Evolutionary conservation across 2,329 filamentous ascomycete genomes (phyloP), one percentile per base, ranked within the genome.

Genomic region (Xylariaceae sp.): DNA sequence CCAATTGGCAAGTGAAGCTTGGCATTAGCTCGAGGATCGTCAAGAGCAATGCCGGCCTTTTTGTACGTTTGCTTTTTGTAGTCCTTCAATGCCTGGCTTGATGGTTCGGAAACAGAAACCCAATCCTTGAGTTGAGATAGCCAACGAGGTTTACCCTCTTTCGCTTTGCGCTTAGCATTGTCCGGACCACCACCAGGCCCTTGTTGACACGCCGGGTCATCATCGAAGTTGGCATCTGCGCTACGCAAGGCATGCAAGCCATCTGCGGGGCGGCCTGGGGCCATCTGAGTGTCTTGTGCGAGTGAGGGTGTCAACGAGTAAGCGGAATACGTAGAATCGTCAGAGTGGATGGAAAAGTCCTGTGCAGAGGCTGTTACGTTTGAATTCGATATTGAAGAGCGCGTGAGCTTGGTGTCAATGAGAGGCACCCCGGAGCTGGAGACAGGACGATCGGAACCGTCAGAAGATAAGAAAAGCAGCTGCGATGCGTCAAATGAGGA

Each of bases 71-170:
- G 66, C 45, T 66, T 70, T 56, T 71, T 74, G 53, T 77, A 73
- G 12, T 72, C 61, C 55, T 72, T 75, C 55, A 77, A 65, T 1
- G 75, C 77, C 40, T 75, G 72, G 1, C 68, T 67, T 0, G 76
- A 78, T 11, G 77, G 76, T 53, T 80, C 77, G 42, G 71, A 75
- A 18, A 70, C 67, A 1, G 68, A 67, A 7, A 78, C 59, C 77
- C 77, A 80, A 40, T 66, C 69, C 51, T 75, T 80, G 42, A 77
- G 60, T 27, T 73, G 70, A 6, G 63, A 63, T 18, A 75, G 48
- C 71, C 74, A 76, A 35, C 62, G 57, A n/a, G 47, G 44, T 52
- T 62, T 67, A 35, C 53, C 48, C 39, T 66, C 65, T 45, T 63
- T 66, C 15, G 41, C 47, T 46, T 64, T 69, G 27, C 58, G 45